Conservation (phyloP, 164 flowering plant species). For the Vitis riparia region DNA sequence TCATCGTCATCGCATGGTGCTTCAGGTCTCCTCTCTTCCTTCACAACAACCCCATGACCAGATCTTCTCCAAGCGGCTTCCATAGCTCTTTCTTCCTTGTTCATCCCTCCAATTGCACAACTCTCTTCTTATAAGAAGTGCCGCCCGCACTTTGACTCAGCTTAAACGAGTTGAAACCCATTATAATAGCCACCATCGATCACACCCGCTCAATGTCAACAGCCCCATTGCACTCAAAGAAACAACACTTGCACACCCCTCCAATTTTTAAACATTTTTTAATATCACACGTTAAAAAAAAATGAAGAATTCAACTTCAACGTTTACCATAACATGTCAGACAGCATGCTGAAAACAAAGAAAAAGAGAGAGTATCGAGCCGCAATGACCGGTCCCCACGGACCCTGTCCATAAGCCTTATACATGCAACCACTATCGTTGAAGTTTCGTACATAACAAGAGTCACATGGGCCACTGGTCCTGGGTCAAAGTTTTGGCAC, state of each 20-base stretch:
- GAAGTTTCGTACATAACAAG: constrained; percentile 23
- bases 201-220: constrained; percentile 20
- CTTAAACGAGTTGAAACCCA: constrained; percentile 7
- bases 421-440: constrained; percentile 2
- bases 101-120: not conserved
- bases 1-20: constrained; percentile 15
- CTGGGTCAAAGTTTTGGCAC: constrained; percentile 19
- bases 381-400: constrained; percentile 18
- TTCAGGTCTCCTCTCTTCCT: constrained; percentile 15
- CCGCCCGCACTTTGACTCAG: constrained; percentile 29
- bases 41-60: constrained; percentile 10
- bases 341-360: not conserved
- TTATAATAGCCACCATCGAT: not conserved
- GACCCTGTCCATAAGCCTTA: no score
- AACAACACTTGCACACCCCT: not conserved
- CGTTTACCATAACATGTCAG: constrained; percentile 3
- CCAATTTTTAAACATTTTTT: no score
- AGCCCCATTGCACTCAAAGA: constrained; percentile 20
- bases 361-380: constrained; percentile 16
- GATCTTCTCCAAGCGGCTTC: constrained; percentile 24
- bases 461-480: constrained; percentile 14
- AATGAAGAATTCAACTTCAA: constrained; percentile 33
- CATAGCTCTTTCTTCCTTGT: constrained; percentile 5
- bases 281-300: not conserved
- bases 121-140: constrained; percentile 13